Base-by-base conservation (phyloP, 257 asterid genomes). In the Solanum dulcamara region DNA sequence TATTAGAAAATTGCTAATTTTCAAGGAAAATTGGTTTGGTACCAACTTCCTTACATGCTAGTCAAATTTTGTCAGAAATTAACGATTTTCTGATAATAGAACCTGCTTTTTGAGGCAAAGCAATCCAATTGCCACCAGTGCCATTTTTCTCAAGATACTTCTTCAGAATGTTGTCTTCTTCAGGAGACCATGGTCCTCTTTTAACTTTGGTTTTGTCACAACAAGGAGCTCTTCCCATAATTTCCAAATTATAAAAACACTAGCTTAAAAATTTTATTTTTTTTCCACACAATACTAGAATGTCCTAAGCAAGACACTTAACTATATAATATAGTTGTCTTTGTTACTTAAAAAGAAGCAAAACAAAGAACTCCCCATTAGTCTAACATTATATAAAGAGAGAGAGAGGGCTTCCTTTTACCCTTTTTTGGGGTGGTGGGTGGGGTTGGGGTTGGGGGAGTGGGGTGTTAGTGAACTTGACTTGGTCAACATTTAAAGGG, bases 181-280 rank as follows among this genome's bases (percentile, higher is more conserved):
- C 95, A 68, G 91, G 94, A 10, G 97, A 94, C 98, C 98, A 94
- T 13, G 97, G 92, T 33, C 98, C 98, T 85, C 93, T 93, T 88
- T 93, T 94, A 6, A 94, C 97, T 89, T 90, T 92, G 12, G 87
- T 88, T 81, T 93, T 92, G 86, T 93, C 98, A 89, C 98, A 94
- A 42, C 98, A 94, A 32, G 98, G 97, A n/a, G 98, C 93, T 90
- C 97, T 91, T 79, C 97, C 98, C 97, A 92, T 55, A 24, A 55
- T 91, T 79, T 17, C 50, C 40, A 44, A 75, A 75, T 12, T 26
- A 75, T 6, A 55, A 32, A 62, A 72, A 44, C 33, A 74, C 81
- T 12, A 13, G 7, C 35, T 74, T 42, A 12, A 38, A 72, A 37
- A 4, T 5, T 37, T 1, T 70, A 4, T 1, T 71, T 38, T 40